Conservation (phyloP, 257 asterid genomes). For the Capsicum rhomboideum region DNA sequence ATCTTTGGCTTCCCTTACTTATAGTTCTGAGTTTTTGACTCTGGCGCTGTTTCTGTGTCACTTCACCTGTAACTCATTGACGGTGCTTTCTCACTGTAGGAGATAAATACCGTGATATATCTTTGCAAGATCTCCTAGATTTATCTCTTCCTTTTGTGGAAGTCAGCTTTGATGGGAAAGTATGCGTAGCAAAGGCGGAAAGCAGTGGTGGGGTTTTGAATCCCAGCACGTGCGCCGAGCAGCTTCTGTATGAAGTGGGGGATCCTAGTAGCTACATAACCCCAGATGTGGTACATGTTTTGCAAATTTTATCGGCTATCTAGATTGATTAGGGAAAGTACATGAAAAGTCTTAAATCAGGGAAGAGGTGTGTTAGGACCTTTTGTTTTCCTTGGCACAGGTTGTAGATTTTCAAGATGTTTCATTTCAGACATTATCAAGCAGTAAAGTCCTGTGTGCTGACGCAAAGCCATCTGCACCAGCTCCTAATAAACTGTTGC, state of each 20-base stretch:
- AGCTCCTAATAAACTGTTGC: constrained; percentile 56
- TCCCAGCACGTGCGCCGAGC: constrained; percentile 77
- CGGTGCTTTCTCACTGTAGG: constrained; percentile 27
- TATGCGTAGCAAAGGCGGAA: constrained; percentile 76
- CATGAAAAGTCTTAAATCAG: not conserved
- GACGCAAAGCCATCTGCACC: constrained; percentile 79
- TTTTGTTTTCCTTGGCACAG: constrained; percentile 29
- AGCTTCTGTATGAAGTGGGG: constrained; percentile 97
- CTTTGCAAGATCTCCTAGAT: constrained; percentile 63
- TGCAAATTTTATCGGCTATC: not conserved
- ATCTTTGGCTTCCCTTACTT: not conserved
- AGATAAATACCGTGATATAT: constrained; percentile 69
- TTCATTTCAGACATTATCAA: constrained; percentile 58
- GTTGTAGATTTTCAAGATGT: constrained; percentile 70
- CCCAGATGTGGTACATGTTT: constrained; percentile 76
- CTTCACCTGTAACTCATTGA: not conserved
- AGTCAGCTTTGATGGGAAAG: constrained; percentile 63
- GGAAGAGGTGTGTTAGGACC: constrained; percentile 10
- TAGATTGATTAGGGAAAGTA: not conserved
- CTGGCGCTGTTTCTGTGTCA: not conserved
- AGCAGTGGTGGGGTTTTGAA: constrained; percentile 68
- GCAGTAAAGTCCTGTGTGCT: constrained; percentile 64
- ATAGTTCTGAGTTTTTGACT: not conserved
- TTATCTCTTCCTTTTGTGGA: constrained; percentile 89
- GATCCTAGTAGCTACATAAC: constrained; percentile 89